Evolutionary conservation across 495 filamentous ascomycete genomes (phyloP).

Genomic region (Aspergillus mulundensis): DNA sequence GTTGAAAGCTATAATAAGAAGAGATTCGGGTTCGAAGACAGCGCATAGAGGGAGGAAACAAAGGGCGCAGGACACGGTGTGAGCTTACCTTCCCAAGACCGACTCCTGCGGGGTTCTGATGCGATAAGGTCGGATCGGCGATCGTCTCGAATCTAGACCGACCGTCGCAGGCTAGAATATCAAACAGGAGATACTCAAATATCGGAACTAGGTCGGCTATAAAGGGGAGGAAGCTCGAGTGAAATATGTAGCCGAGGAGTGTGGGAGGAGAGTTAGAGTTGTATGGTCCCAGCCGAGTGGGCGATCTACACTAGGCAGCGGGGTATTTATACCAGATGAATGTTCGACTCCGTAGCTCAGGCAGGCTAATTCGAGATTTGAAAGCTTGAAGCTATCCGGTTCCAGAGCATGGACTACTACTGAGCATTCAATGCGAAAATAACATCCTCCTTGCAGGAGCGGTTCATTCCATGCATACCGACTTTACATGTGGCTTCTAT

Average conservation of each 20-base stretch:
- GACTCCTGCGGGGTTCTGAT: constrained; percentile 2
- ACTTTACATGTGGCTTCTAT: too few relatives aligned
- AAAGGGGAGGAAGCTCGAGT: background rate
- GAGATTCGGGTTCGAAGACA: background rate
- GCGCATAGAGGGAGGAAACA: background rate
- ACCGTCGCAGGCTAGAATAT: background rate
- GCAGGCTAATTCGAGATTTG: too few relatives aligned
- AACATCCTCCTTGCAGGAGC: too few relatives aligned
- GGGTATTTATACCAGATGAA: background rate
- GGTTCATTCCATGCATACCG: too few relatives aligned
- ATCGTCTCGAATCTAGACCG: background rate
- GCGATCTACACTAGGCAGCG: background rate
- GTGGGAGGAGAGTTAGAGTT: background rate
- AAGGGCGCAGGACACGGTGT: background rate
- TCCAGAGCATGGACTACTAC: too few relatives aligned
- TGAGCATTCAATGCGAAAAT: too few relatives aligned
- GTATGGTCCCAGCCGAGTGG: background rate
- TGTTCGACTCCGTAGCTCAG: too few relatives aligned
- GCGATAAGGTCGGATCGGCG: background rate
- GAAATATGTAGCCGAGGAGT: background rate
- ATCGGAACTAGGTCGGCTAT: background rate
- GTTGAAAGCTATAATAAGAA: background rate
- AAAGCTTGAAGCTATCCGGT: too few relatives aligned
- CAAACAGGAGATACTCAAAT: background rate
- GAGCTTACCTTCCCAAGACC: background rate